These are phyloP conservation scores for Chlamydomonas schloesseri DNA, from an alignment of 139 green algal genomes.

Conservation along the genomic window DNA sequence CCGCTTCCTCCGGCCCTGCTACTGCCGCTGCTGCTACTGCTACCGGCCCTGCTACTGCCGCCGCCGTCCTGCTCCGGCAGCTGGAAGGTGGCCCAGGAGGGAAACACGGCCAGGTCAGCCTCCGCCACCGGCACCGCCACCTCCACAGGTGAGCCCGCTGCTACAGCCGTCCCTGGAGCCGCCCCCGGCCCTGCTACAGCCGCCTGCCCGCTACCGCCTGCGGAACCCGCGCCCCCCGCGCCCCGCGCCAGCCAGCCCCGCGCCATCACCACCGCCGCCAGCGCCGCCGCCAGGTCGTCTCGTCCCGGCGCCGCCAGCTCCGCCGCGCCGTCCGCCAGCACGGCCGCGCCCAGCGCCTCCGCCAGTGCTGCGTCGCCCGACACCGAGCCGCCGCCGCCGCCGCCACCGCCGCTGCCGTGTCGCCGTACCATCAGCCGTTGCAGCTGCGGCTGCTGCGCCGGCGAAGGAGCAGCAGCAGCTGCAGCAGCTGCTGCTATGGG, in stretches of 20 bases:
- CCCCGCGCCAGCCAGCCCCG: conserved; percentile 8
- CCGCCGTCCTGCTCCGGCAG: neutral
- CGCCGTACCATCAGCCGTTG: neutral
- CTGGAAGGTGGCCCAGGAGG: neutral
- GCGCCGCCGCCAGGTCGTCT: neutral
- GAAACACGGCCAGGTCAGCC: neutral
- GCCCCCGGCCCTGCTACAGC: neutral
- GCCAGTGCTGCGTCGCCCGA: neutral
- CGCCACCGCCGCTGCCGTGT: neutral
- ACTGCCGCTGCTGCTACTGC: too few species aligned
- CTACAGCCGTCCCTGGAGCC: neutral
- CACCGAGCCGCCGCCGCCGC: too few species aligned
- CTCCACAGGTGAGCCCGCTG: neutral
- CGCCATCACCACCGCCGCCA: neutral
- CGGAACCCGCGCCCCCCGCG: too few species aligned
- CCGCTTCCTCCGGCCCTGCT: neutral
- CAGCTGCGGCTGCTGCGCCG: neutral
- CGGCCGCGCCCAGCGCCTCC: neutral
- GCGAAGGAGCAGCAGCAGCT: too few species aligned
- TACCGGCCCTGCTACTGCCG: neutral
- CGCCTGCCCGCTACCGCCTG: neutral
- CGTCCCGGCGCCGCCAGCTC: neutral
- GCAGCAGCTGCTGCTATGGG: neutral
- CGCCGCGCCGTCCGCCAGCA: conserved; percentile 17
- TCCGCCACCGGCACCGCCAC: neutral